Conservation (phyloP, 768 basidiomycete species). For the Mycena capillaripes region DNA sequence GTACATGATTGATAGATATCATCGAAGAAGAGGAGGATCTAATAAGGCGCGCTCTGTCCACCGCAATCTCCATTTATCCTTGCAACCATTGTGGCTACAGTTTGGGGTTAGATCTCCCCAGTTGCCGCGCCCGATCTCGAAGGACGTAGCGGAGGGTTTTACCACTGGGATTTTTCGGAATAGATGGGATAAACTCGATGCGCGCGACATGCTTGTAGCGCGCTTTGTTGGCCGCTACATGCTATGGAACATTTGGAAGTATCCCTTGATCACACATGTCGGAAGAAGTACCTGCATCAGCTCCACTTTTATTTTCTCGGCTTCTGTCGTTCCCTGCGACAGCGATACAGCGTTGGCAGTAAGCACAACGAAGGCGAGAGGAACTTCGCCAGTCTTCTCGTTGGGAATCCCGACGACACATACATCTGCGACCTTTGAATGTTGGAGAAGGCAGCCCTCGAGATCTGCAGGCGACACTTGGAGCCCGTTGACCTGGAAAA, state of each 20-base stretch:
- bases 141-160: constrained; percentile 63
- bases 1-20: no score
- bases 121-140: constrained; percentile 36
- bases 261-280: no score
- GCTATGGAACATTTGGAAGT: constrained; percentile 45
- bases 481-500: constrained; percentile 59
- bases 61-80: no score
- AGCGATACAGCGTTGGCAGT: constrained; percentile 47
- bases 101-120: neutral
- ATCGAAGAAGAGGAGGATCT: no score
- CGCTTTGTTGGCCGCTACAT: constrained; percentile 62
- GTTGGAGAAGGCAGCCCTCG: constrained; percentile 62
- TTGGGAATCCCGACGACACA: constrained; percentile 76
- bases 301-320: constrained; percentile 50
- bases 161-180: constrained; percentile 71
- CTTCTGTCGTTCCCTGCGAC: constrained; percentile 37
- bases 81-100: no score
- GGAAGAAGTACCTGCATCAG: constrained; percentile 58
- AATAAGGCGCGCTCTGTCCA: no score
- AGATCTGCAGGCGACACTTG: constrained; percentile 64
- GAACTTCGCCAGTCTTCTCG: constrained; percentile 74
- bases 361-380: constrained; percentile 73
- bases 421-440: constrained; percentile 69
- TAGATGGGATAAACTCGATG: constrained; percentile 58
- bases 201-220: constrained; percentile 65